Evolutionary conservation across 2,329 filamentous ascomycete genomes (phyloP).

Genomic region (Talaromyces sp.): DNA sequence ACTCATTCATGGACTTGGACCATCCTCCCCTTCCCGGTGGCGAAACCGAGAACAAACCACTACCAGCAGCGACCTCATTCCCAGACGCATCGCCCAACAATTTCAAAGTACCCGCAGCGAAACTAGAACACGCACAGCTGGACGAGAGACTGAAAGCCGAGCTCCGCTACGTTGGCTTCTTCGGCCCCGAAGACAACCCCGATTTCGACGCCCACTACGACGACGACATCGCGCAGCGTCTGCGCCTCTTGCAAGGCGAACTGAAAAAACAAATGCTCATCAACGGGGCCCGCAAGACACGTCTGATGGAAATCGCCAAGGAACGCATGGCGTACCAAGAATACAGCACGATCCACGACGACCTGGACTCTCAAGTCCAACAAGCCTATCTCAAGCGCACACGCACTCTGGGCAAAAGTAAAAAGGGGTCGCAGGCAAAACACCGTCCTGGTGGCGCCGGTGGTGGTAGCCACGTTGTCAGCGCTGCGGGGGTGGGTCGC

Average conservation of each 20-base stretch:
- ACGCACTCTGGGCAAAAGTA: conserved; percentile 86
- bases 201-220: conserved; percentile 89
- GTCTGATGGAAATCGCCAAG: conserved; percentile 79
- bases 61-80: conserved; percentile 72
- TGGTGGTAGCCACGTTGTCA: conserved; percentile 57
- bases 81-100: conserved; percentile 68
- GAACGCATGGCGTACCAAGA: conserved; percentile 95
- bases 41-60: conserved; percentile 39
- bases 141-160: conserved; percentile 91
- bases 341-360: conserved; percentile 93
- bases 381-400: conserved; percentile 94
- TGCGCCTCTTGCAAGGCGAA: conserved; percentile 77
- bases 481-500: conserved; percentile 40
- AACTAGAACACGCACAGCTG: conserved; percentile 77
- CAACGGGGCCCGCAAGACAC: conserved; percentile 86
- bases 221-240: conserved; percentile 85
- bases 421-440: conserved; percentile 69
- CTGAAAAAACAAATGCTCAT: conserved; percentile 77
- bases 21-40: conserved; percentile 38
- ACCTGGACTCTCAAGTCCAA: conserved; percentile 91
- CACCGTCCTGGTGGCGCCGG: conserved; percentile 61
- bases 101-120: conserved; percentile 74
- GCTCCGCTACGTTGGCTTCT: conserved; percentile 81
- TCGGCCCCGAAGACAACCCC: conserved; percentile 63
- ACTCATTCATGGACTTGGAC: conserved; percentile 44